Conservation (phyloP, 164 flowering plant genomes). For the Macadamia integrifolia region DNA sequence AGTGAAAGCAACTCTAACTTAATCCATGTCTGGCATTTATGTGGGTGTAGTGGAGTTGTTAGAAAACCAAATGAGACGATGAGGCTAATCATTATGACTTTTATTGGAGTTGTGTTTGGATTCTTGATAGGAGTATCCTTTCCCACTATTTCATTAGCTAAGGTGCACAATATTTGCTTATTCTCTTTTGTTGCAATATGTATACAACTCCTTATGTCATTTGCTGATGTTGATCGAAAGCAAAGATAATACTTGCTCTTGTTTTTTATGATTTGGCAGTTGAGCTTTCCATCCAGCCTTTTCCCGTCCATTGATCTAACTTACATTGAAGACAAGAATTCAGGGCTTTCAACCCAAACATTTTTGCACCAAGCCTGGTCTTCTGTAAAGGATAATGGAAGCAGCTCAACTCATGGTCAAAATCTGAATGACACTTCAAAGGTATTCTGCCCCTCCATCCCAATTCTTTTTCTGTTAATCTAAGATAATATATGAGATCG, state of each 20-base stretch:
- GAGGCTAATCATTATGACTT: conserved; percentile 54
- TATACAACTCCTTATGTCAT: neutral
- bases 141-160: conserved; percentile 43
- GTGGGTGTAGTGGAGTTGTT: conserved; percentile 1
- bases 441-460: conserved; percentile 19
- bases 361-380: conserved; percentile 20
- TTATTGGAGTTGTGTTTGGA: conserved; percentile 66
- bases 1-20: too few species aligned
- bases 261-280: conserved; percentile 31
- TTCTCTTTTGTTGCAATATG: neutral
- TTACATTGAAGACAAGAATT: conserved; percentile 23
- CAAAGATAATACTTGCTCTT: neutral
- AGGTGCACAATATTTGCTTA: conserved; percentile 32
- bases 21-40: neutral
- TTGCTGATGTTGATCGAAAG: neutral
- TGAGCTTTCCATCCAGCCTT: conserved; percentile 39
- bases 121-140: conserved; percentile 68
- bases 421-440: conserved; percentile 28
- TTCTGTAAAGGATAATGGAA: conserved; percentile 16
- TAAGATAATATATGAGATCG: neutral
- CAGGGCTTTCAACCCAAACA: conserved; percentile 23
- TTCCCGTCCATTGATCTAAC: conserved; percentile 30
- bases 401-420: conserved; percentile 19
- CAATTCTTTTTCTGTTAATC: neutral
- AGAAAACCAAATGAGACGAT: conserved; percentile 60